These are phyloP conservation scores for Xylaria sp. DNA, from an alignment of 2,329 filamentous ascomycete genomes.

Conservation along the genomic window DNA sequence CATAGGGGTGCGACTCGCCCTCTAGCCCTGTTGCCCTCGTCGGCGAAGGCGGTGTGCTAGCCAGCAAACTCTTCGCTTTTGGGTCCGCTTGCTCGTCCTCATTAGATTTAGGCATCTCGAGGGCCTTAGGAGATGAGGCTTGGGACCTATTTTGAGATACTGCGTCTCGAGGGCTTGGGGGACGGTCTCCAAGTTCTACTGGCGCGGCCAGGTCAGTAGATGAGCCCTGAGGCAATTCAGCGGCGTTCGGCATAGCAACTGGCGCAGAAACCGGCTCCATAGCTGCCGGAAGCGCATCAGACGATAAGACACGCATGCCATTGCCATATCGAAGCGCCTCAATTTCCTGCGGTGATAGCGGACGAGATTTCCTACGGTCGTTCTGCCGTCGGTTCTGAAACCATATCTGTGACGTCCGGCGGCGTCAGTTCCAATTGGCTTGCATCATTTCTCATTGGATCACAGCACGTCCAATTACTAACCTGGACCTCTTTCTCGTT, in stretches of 20 bases:
- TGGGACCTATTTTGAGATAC: conserved; percentile 31
- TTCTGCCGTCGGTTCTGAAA: conserved; percentile 96
- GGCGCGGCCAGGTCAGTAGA: conserved; percentile 25
- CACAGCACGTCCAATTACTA: conserved; percentile 44
- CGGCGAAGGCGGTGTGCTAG: conserved; percentile 34
- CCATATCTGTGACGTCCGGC: conserved; percentile 74
- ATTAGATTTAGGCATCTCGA: conserved; percentile 3
- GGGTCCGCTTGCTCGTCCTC: conserved; percentile 19
- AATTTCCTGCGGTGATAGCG: conserved; percentile 78
- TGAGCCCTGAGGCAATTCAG: conserved; percentile 26
- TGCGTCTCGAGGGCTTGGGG: conserved; percentile 30
- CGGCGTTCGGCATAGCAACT: conserved; percentile 27
- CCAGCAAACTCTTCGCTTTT: conserved; percentile 24
- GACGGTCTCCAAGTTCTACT: conserved; percentile 27
- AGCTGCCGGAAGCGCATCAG: conserved; percentile 45
- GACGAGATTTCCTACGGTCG: conserved; percentile 85
- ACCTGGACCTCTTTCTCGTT: conserved; percentile 98
- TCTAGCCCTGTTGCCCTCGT: conserved; percentile 32
- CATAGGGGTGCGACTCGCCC: conserved; percentile 35
- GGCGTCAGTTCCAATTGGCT: conserved; percentile 31
- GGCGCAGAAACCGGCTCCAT: conserved; percentile 42
- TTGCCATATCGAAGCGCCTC: conserved; percentile 62
- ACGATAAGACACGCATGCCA: conserved; percentile 56
- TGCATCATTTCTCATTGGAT: not conserved
- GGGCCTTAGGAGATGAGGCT: conserved; percentile 32